Evolutionary conservation across 225 moss, liverwort and hornwort species (phyloP), one percentile per base, ranked within the genome.

Genomic region (Sphagnum tenellum): DNA sequence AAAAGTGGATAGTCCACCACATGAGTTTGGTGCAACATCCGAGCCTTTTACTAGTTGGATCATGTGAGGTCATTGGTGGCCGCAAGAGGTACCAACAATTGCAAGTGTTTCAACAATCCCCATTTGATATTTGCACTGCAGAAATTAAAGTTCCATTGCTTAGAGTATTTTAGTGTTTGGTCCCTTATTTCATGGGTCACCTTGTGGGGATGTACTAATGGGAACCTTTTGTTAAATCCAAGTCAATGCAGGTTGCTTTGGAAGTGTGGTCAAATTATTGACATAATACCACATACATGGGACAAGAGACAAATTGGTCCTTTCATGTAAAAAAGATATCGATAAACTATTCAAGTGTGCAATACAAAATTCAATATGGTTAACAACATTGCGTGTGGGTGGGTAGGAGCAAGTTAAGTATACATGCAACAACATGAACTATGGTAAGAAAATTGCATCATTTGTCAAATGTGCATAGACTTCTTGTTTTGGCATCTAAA

Each of bases 21-120:
- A 61, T 49, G 68, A 67, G 50, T 9, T 70, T 60, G 66, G 69
- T 75, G 68, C 80, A 86, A 82, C 79, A 82, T 86, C 71, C 77
- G 76, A 73, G 86, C 86, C 49, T 86, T 82, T 68, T 82, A 82
- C 72, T 86, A 82, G 86, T 77, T 86, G 44, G 86, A 86, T 65
- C 82, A 82, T 55, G 75, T 77, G 47, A 73, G 73, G 14, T 80
- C 80, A 58, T 75, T 75, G 12, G 78, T 57, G 49, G 80, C 67
- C 47, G 65, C 72, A 71, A 66, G 57, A 67, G 64, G 46, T 55
- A 58, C 12, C 44, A 44, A 58, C 58, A 58, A 5, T 11, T 7
- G 4, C 12, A 13, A 12, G 58, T 58, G 57, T 44, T 6, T 58
- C 0, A 11, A 8, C 29, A 29, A 29, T 29, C 29, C 29, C 29